Percentiles rank a stretch among this genome's conserved stretches.
Evolutionary conservation across 306 rosid species (phyloP).

Genomic region (Trifolium fragiferum): DNA sequence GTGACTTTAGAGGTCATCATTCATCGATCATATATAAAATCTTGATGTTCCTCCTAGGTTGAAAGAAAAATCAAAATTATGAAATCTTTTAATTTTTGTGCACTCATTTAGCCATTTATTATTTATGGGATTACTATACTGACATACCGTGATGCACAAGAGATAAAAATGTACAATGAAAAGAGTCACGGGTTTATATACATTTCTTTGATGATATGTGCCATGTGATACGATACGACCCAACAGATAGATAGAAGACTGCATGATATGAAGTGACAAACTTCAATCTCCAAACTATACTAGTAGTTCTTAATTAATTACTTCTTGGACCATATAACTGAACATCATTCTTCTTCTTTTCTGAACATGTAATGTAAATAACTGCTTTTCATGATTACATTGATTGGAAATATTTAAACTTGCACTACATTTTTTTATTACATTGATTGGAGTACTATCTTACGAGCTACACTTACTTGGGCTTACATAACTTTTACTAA

Average conservation of each 20-base stretch:
- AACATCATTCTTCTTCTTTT: constrained; percentile 32
- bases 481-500: no score
- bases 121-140: constrained; percentile 30
- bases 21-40: constrained; percentile 27
- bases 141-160: constrained; percentile 49
- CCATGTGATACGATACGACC: constrained; percentile 42
- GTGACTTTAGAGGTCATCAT: constrained; percentile 41
- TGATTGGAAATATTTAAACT: background rate
- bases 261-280: constrained; percentile 27
- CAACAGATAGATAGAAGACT: background rate
- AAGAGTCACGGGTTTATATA: constrained; percentile 57
- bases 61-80: constrained; percentile 26
- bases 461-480: no score
- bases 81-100: constrained; percentile 15
- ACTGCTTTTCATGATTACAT: constrained; percentile 21
- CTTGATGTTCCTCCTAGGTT: constrained; percentile 46
- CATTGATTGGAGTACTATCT: no score
- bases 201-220: constrained; percentile 41
- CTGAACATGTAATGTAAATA: background rate
- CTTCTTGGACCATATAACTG: constrained; percentile 44
- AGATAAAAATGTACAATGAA: constrained; percentile 55
- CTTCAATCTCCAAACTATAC: constrained; percentile 15
- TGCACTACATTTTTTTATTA: background rate
- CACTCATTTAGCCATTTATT: constrained; percentile 24
- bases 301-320: constrained; percentile 14